Conservation (phyloP, 1,284 basidiomycete species). For the Leccinum variabile region DNA sequence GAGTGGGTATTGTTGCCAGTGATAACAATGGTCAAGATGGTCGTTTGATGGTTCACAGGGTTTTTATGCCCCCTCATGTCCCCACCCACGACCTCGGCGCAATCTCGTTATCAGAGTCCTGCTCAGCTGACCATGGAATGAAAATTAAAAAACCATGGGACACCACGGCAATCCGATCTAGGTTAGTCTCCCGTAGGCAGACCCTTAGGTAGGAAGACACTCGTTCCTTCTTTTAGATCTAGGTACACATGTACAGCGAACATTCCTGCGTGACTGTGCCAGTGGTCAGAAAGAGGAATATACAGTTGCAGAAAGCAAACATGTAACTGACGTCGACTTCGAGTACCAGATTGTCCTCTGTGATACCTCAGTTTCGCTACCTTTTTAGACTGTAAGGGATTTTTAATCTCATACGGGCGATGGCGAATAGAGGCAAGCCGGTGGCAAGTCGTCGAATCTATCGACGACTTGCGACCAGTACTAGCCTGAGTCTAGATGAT, state of each 20-base stretch:
- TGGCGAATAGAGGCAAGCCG: background rate
- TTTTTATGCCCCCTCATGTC: background rate
- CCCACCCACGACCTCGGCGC: background rate
- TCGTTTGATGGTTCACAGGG: background rate
- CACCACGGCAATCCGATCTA: background rate
- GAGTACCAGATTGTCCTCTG: too few species aligned
- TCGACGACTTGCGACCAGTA: too few species aligned
- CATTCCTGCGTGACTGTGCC: background rate
- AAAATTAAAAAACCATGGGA: background rate
- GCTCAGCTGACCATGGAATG: background rate
- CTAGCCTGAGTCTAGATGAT: too few species aligned
- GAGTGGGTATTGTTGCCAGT: background rate
- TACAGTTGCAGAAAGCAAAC: too few species aligned
- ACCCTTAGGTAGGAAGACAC: too few species aligned
- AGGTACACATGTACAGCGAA: background rate
- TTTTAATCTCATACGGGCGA: background rate
- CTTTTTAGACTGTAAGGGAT: background rate
- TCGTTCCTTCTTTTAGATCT: too few species aligned
- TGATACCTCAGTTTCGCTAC: background rate
- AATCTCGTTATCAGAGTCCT: background rate
- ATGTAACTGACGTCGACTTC: too few species aligned
- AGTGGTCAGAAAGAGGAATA: background rate
- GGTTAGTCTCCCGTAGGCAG: too few species aligned
- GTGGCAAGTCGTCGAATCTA: too few species aligned
- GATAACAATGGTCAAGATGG: background rate